phyloP scores from a whole-genome alignment of 1,284 basidiomycete genomes.

The Ustilago trichophora region DNA sequence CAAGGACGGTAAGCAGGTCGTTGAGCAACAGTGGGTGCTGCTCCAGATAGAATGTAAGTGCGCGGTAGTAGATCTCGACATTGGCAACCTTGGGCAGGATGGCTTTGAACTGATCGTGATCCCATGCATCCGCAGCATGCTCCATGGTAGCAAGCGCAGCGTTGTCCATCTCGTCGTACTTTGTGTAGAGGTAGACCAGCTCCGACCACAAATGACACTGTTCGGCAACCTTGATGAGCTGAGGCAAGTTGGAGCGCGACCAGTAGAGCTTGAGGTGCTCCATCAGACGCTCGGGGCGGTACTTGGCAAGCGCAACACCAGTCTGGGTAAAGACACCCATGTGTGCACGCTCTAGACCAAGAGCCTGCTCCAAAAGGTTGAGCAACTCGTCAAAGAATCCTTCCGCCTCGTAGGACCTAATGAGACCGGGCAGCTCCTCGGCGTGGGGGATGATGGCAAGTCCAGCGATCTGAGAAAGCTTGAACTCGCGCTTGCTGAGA shows the following conservation, averaged over 20 bases:
- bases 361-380: conserved; percentile 86
- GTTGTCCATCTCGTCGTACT: conserved; percentile 96
- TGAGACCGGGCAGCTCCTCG: conserved; percentile 86
- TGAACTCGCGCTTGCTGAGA: conserved; percentile 96
- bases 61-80: conserved; percentile 96
- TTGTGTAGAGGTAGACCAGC: conserved; percentile 96
- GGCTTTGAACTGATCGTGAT: conserved; percentile 89
- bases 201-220: conserved; percentile 99
- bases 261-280: conserved; percentile 98
- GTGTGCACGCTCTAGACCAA: conserved; percentile 91
- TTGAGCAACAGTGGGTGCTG: conserved; percentile 92
- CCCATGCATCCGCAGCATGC: conserved; percentile 94
- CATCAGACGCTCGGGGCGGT: conserved; percentile 97
- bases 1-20: conserved; percentile 89
- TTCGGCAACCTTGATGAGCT: conserved; percentile 93
- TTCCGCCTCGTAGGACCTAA: conserved; percentile 86
- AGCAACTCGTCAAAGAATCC: conserved; percentile 97
- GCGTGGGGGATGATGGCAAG: conserved; percentile 69
- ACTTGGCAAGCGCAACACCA: conserved; percentile 94
- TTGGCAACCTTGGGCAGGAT: conserved; percentile 77
- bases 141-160: conserved; percentile 98
- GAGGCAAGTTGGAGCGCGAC: conserved; percentile 93
- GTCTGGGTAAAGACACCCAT: conserved; percentile 88
- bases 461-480: conserved; percentile 85
- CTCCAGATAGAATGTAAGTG: conserved; percentile 74